Evolutionary conservation across 768 basidiomycete species (phyloP).

Genomic region (Trametes gibbosa): DNA sequence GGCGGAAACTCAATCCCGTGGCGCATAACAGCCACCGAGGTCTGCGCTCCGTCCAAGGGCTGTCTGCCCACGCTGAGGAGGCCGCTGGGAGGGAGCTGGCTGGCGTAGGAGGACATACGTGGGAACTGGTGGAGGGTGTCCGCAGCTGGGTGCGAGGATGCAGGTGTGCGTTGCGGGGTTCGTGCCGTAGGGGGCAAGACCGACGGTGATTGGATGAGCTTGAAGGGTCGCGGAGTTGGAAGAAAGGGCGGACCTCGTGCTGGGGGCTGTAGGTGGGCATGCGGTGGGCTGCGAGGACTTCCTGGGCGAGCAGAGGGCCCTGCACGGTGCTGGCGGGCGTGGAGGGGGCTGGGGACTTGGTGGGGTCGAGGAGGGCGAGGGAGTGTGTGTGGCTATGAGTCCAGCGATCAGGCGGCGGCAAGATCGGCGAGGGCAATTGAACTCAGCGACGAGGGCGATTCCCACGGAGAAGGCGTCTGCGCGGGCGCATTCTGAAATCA

Average conservation of each 20-base stretch:
- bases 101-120: neutral
- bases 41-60: neutral
- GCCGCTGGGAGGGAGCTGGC: neutral
- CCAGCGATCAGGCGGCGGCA: constrained; percentile 19
- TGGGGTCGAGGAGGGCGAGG: neutral
- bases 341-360: neutral
- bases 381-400: constrained; percentile 19
- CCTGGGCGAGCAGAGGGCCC: neutral
- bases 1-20: constrained; percentile 7
- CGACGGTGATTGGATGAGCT: constrained; percentile 14
- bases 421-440: constrained; percentile 20
- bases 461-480: constrained; percentile 23
- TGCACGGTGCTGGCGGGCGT: neutral
- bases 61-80: neutral
- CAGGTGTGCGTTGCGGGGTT: neutral
- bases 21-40: neutral
- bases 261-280: neutral
- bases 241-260: neutral
- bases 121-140: neutral
- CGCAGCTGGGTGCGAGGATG: neutral
- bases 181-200: constrained; percentile 1
- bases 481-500: constrained; percentile 10
- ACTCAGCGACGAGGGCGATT: constrained; percentile 19
- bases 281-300: neutral
- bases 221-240: constrained; percentile 16